These are phyloP conservation scores for Alternaria sp. DNA, from an alignment of 2,329 filamentous ascomycete species.

Conservation along the genomic window DNA sequence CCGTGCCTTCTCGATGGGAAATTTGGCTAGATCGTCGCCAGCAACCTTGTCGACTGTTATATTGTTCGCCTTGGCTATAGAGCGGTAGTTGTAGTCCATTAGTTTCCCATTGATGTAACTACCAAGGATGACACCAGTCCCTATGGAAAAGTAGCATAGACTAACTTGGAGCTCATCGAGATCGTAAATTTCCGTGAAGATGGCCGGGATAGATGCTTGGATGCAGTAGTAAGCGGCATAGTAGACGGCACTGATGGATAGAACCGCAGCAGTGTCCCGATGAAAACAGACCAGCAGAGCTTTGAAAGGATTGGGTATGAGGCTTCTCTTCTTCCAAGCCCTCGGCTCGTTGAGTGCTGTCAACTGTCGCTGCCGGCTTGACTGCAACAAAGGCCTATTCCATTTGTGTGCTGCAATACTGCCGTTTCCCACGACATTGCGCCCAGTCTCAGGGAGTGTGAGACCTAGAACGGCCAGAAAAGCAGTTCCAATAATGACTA, in stretches of 20 bases:
- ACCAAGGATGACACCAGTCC: background rate
- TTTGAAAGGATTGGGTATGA: background rate
- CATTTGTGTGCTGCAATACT: background rate
- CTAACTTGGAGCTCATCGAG: background rate
- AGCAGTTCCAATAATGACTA: background rate
- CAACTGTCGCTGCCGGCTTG: background rate
- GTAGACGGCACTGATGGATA: background rate
- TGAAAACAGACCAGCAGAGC: background rate
- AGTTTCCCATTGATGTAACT: background rate
- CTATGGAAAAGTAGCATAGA: background rate
- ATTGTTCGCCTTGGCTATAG: background rate
- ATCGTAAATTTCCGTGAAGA: background rate
- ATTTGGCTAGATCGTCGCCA: background rate
- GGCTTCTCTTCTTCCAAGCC: background rate
- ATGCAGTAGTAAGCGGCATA: background rate
- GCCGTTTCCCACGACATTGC: background rate
- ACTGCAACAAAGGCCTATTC: background rate
- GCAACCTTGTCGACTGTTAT: background rate
- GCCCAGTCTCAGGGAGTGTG: background rate
- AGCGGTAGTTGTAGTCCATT: background rate
- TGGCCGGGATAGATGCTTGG: background rate
- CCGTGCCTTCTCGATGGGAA: background rate
- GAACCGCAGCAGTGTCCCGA: background rate
- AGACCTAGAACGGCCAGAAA: background rate
- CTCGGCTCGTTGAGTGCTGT: too few species aligned